These are phyloP conservation scores for Fusarium drepaniforme DNA, from an alignment of 2,329 filamentous ascomycete species.

Conservation along the genomic window DNA sequence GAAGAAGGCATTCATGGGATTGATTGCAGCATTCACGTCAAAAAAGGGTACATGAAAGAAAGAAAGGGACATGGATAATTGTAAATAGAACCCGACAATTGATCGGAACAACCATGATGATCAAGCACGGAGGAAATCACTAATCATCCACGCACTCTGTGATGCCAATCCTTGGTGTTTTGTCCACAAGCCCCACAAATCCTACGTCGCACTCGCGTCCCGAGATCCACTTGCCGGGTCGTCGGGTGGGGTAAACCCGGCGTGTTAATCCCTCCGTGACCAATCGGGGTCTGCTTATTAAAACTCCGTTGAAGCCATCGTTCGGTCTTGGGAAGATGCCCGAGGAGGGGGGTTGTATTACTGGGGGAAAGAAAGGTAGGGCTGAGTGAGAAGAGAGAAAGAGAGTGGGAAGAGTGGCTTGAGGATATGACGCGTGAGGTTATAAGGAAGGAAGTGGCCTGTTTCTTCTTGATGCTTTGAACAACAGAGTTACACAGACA, in stretches of 20 bases:
- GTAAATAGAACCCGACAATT: not conserved
- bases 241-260: constrained; percentile 29
- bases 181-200: not conserved
- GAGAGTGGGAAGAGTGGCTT: constrained; percentile 21
- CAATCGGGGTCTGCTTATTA: constrained; percentile 41
- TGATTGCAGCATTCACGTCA: constrained; percentile 3
- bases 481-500: not conserved
- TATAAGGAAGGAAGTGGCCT: constrained; percentile 16
- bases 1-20: constrained; percentile 8
- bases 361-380: not conserved
- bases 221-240: not conserved
- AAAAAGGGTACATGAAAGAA: not conserved
- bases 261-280: constrained; percentile 30
- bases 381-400: constrained; percentile 1
- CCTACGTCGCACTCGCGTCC: constrained; percentile 26
- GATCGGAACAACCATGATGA: not conserved
- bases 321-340: constrained; percentile 15
- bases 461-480: not conserved
- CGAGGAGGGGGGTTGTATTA: constrained; percentile 1
- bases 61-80: not conserved
- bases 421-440: constrained; percentile 30
- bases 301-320: not conserved
- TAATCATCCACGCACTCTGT: not conserved
- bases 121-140: not conserved
- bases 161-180: constrained; percentile 2